Evolutionary conservation across 2,329 filamentous ascomycete genomes (phyloP), one percentile per base, ranked within the genome.

Genomic region (Cordyceps militaris): DNA sequence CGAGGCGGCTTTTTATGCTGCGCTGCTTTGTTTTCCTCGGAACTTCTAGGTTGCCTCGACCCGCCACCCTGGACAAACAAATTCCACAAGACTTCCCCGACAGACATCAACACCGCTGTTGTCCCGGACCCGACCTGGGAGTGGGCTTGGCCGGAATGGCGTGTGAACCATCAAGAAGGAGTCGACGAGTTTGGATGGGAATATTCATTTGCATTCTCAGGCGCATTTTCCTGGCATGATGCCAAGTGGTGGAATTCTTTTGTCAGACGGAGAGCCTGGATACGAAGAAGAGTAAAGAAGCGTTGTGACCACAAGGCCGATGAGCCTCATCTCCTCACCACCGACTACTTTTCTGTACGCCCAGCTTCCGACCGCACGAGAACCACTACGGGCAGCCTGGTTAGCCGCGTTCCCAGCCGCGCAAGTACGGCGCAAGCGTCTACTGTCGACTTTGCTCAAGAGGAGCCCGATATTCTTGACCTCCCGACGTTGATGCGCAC

Each of bases 101-200:
- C 83, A 10, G 74, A 80, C 68, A 95, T 93, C 61, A 83, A 86
- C 60, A 97, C 91, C 60, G 91, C 93, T 0, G 92, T 97, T 70
- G 84, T 96, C 1, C 94, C 94, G 0, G 94, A 99, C 69, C 94
- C 94, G 6, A 90, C 87, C 61, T 99, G 94, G 94, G 85, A 90
- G 68, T 99, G 94, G 94, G 84, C 75, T 1, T 87, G 83, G 83
- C 77, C 82, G 2, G 82, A 84, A 53, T 87, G 84, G 85, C 77
- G 75, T 28, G 66, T 87, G 63, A 80, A 83, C 59, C 76, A 90
- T 81, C 90, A 93, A 76, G 82, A 87, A 2, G 87, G 88, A 59
- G 65, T 72, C 38, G 94, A 97, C 66, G 87, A 93, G 61, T 89
- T 93, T 61, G 94, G 94, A 3, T 99, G 94, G 94, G 88, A 96